Conservation (phyloP, 805 yeast genomes). For the Starmerella potacharoeniae region DNA sequence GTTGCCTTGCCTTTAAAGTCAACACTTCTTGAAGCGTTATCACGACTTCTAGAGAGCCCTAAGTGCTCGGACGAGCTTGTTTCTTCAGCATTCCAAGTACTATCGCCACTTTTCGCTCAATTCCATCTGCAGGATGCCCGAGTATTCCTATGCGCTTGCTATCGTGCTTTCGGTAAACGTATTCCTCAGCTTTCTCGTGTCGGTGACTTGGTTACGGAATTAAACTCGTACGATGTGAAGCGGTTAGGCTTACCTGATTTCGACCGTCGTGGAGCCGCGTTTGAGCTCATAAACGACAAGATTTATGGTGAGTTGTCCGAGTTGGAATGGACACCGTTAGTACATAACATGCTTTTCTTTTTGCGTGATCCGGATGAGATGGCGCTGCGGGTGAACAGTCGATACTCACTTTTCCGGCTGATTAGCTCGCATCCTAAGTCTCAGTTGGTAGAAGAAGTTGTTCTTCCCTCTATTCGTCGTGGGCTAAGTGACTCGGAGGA, state of each 20-base stretch:
- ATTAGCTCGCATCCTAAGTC: conserved; percentile 35
- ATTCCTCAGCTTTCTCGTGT: conserved; percentile 37
- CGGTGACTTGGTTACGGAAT: conserved; percentile 44
- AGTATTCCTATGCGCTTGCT: conserved; percentile 46
- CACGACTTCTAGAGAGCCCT: conserved; percentile 39
- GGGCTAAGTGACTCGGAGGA: conserved; percentile 57
- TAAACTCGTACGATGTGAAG: conserved; percentile 56
- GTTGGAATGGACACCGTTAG: conserved; percentile 67
- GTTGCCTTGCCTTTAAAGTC: conserved; percentile 44
- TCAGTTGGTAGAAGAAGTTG: conserved; percentile 37
- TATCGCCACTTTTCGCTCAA: conserved; percentile 47
- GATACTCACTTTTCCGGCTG: conserved; percentile 50
- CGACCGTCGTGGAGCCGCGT: conserved; percentile 60
- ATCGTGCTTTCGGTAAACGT: conserved; percentile 42
- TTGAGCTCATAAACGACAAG: conserved; percentile 49
- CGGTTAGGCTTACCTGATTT: conserved; percentile 70
- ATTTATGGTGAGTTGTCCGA: conserved; percentile 36
- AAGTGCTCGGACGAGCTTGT: conserved; percentile 16
- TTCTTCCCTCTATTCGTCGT: conserved; percentile 53
- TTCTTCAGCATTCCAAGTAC: conserved; percentile 33
- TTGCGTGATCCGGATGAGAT: conserved; percentile 70
- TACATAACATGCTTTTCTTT: conserved; percentile 56
- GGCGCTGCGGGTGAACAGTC: conserved; percentile 67
- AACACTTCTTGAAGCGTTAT: conserved; percentile 45
- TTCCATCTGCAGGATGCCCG: conserved; percentile 56